Percentiles rank a stretch among this genome's conserved stretches.
Conservation (phyloP, 371 early-diverging fungal genomes). For the Conidiobolus incongruus region DNA sequence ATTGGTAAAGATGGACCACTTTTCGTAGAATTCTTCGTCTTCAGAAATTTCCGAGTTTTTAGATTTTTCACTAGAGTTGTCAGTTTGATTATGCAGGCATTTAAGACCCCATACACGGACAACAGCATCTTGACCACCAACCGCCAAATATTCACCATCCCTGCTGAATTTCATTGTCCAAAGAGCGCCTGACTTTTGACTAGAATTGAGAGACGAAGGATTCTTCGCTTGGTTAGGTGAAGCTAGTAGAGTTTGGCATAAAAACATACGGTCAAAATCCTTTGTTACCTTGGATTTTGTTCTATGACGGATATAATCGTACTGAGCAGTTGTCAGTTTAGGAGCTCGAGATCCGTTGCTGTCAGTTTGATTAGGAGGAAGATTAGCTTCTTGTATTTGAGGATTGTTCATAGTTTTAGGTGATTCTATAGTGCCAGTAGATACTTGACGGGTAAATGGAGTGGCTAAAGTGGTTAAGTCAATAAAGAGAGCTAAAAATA, state of each 20-base stretch:
- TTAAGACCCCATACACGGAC: conserved; percentile 47
- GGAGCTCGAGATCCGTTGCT: too few species aligned
- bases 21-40: conserved; percentile 1
- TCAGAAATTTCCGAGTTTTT: conserved; percentile 8
- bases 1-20: conserved; percentile 25
- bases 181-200: conserved; percentile 8
- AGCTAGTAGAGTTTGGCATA: not conserved
- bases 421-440: too few species aligned
- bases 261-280: conserved; percentile 1
- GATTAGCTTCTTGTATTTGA: too few species aligned
- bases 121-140: conserved; percentile 45
- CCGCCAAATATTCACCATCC: conserved; percentile 59
- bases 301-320: not conserved
- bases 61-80: conserved; percentile 2
- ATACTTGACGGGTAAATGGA: too few species aligned
- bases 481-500: too few species aligned
- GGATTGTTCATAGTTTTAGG: too few species aligned
- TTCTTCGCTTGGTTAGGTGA: too few species aligned
- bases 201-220: not conserved
- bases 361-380: too few species aligned
- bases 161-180: conserved; percentile 41
- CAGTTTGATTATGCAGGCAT: conserved; percentile 8
- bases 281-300: not conserved
- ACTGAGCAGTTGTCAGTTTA: too few species aligned
- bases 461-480: too few species aligned